These are phyloP conservation scores for Metschnikowia lochheadii DNA, from an alignment of 805 yeast species.

Conservation along the genomic window DNA sequence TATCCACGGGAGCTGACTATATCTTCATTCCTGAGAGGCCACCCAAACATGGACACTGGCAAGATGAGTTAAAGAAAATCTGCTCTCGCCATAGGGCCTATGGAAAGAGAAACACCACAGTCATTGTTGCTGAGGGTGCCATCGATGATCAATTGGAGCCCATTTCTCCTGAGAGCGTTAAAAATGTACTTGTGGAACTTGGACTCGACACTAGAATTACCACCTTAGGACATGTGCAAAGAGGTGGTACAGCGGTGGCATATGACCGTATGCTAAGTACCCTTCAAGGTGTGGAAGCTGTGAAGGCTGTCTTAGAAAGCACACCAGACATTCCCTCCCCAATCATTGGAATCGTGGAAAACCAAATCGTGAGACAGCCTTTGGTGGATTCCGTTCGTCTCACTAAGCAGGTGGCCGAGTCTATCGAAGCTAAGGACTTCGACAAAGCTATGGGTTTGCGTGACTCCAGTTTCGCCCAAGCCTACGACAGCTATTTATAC, in stretches of 20 bases:
- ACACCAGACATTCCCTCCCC: conserved; percentile 94
- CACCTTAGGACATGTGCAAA: conserved; percentile 94
- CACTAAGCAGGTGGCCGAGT: conserved; percentile 87
- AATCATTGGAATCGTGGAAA: conserved; percentile 84
- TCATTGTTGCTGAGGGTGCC: conserved; percentile 98
- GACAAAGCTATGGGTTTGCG: conserved; percentile 82
- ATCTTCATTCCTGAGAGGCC: conserved; percentile 95
- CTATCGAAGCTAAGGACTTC: conserved; percentile 75
- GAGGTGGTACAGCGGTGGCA: conserved; percentile 98
- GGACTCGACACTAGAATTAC: conserved; percentile 95
- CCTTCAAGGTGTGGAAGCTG: conserved; percentile 96
- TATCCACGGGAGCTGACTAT: conserved; percentile 93
- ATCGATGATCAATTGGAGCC: conserved; percentile 76
- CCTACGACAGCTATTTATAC: conserved; percentile 42
- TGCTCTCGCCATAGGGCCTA: conserved; percentile 74
- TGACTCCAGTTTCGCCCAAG: conserved; percentile 81
- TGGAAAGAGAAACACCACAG: conserved; percentile 93
- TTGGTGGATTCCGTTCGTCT: conserved; percentile 84
- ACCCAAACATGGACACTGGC: conserved; percentile 71
- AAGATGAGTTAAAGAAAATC: conserved; percentile 68
- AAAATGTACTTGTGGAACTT: conserved; percentile 73
- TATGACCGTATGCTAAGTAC: conserved; percentile 90
- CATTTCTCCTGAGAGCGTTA: conserved; percentile 75
- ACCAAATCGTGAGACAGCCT: conserved; percentile 79
- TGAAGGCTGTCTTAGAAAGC: conserved; percentile 81